Conservation (phyloP, 306 rosid species). For the Lathyrus tuberosus region DNA sequence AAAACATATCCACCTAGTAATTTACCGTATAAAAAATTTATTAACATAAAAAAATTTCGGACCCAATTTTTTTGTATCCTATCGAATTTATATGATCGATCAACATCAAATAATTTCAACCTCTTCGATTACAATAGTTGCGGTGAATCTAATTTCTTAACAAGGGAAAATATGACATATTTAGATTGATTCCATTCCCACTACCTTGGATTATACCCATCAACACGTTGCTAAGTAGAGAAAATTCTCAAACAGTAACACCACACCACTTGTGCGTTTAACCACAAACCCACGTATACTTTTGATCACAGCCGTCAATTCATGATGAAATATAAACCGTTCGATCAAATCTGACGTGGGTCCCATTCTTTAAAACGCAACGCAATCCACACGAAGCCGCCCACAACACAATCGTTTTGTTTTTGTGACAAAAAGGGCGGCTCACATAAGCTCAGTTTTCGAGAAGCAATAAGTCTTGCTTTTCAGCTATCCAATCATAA, state of each 20-base stretch:
- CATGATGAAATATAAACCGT: not conserved
- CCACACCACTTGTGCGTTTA: conserved; percentile 10
- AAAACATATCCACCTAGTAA: not conserved
- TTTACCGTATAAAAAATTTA: too few relatives aligned
- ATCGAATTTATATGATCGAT: too few relatives aligned
- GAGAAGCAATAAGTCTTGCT: conserved; percentile 48
- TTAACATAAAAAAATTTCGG: not conserved
- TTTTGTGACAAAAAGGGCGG: conserved; percentile 50
- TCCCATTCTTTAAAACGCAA: conserved; percentile 9
- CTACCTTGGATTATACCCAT: conserved; percentile 36
- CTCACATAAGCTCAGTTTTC: conserved; percentile 58
- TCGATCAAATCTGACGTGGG: not conserved
- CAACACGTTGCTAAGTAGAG: conserved; percentile 17
- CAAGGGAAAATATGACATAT: not conserved
- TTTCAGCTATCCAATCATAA: not conserved
- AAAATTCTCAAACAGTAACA: conserved; percentile 34
- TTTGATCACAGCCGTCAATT: conserved; percentile 24
- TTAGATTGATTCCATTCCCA: conserved; percentile 30
- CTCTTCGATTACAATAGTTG: too few relatives aligned
- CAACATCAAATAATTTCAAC: too few relatives aligned
- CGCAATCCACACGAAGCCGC: conserved; percentile 48
- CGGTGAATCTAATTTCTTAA: not conserved
- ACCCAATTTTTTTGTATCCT: too few relatives aligned
- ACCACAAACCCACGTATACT: conserved; percentile 23
- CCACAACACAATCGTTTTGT: conserved; percentile 9